Evolutionary conservation across 164 flowering plant species (phyloP), one percentile per base, ranked within the genome.

Genomic region (Hamamelis virginiana): DNA sequence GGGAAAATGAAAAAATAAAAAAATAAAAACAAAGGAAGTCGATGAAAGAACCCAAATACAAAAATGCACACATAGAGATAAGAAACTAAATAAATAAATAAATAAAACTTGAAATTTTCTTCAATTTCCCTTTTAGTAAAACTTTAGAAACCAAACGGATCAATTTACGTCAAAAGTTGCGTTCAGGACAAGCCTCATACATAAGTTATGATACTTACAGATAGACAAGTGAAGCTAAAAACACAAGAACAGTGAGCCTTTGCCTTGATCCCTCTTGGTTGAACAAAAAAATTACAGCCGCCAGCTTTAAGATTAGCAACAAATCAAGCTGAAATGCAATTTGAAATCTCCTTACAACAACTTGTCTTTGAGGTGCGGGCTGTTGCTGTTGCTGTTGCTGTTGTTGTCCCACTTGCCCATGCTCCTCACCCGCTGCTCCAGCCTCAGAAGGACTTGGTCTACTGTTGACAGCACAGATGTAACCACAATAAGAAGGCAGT

Each of bases 151-250:
- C 11, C 0, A 53, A 13, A 53, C 22, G n/a, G 10, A 19, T 26
- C 58, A 8, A 9, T 53, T 21, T n/a, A 53, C 19, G 58, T n/a
- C 22, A 22, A 53, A 53, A 19, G 25, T 53, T 19, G 58, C 58
- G 69, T 46, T 15, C 25, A 50, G 46, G 41, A 45, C 26, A 21
- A 41, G 25, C 0, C 2, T 52, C 9, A 48, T 1, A 61, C 12
- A 68, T 18, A 65, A 62, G 56, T 38, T 27, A 44, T 18, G 63
- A 28, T 55, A 78, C 97, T 92, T 85, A 95, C 99, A 95, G 74
- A 71, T 95, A 95, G 68, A 92, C 81, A 52, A 95, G 72, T 26
- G 83, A 72, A 67, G 97, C 93, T 70, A 89, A 81, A 60, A 92
- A 76, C 72, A 95, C 84, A 23, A 92, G 93, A 65, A 92, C 83